A percentile compares a stretch with the other conserved stretches of the same genome.
Evolutionary conservation across 2,329 filamentous ascomycete species (phyloP).

Genomic region (Pestalotiopsis sp.): DNA sequence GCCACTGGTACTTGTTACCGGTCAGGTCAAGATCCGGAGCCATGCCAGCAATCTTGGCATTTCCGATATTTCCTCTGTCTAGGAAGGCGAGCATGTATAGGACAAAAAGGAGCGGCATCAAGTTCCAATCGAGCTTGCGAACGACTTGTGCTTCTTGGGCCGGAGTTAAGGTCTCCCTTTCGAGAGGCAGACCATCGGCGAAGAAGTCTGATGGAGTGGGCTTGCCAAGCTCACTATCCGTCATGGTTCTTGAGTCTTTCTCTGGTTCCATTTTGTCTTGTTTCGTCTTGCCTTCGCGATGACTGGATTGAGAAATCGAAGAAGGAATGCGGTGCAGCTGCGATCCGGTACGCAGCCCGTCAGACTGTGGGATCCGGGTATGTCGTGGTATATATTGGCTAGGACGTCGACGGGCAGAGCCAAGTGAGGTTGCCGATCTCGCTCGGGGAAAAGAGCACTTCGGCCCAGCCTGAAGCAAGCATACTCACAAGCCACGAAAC

Average conservation of each 20-base stretch:
- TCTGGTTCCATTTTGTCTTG: background rate
- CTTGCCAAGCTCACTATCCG: background rate
- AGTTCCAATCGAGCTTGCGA: slow-evolving; percentile 1
- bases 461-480: background rate
- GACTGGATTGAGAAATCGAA: background rate
- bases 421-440: background rate
- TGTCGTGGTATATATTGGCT: background rate
- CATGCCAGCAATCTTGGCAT: slow-evolving; percentile 31
- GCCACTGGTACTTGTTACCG: slow-evolving; percentile 28
- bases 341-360: background rate
- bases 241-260: background rate
- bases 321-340: background rate
- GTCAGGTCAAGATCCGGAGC: slow-evolving; percentile 30
- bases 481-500: background rate
- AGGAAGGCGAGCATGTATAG: slow-evolving; percentile 28
- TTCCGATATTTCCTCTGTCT: slow-evolving; percentile 29
- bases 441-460: background rate
- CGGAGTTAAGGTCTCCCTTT: background rate
- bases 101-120: background rate
- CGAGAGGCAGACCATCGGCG: background rate
- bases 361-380: background rate
- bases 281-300: background rate
- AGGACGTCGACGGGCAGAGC: background rate
- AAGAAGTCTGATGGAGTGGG: background rate
- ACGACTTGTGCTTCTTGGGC: background rate